Percentiles rank a stretch among this genome's conserved stretches.
Conservation (phyloP, 768 basidiomycete genomes). For the Phylloporus sp. region DNA sequence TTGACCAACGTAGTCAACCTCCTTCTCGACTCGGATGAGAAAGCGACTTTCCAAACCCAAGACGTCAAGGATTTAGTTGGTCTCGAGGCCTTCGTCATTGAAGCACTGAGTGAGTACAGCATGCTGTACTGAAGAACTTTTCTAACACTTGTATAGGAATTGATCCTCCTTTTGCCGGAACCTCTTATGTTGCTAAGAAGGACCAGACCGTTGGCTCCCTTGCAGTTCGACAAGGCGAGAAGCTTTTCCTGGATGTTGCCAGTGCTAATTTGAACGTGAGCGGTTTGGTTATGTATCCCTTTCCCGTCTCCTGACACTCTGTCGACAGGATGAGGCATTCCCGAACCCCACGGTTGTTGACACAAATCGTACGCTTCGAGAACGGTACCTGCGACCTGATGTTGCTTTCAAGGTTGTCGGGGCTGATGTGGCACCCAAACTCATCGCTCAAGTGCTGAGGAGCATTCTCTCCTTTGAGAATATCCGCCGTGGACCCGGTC, state of each 20-base stretch:
- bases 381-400: slow-evolving; percentile 48
- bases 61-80: slow-evolving; percentile 35
- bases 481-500: slow-evolving; percentile 62
- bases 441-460: slow-evolving; percentile 59
- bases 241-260: slow-evolving; percentile 60
- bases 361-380: slow-evolving; percentile 38
- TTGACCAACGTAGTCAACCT: slow-evolving; percentile 64
- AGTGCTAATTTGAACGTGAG: slow-evolving; percentile 57
- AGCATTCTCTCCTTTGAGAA: slow-evolving; percentile 57
- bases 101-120: slow-evolving; percentile 61
- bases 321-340: slow-evolving; percentile 48
- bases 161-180: slow-evolving; percentile 69
- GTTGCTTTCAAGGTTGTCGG: slow-evolving; percentile 48
- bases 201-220: slow-evolving; percentile 43
- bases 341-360: slow-evolving; percentile 44
- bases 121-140: neutral
- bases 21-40: slow-evolving; percentile 52
- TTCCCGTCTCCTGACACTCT: neutral
- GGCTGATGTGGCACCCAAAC: slow-evolving; percentile 53
- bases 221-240: slow-evolving; percentile 44
- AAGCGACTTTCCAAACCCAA: slow-evolving; percentile 35
- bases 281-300: slow-evolving; percentile 2
- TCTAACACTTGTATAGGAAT: slow-evolving; percentile 44
- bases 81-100: slow-evolving; percentile 57
- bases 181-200: slow-evolving; percentile 51